phyloP scores from a whole-genome alignment of 208 protist genomes.

The Zelonia costaricensis region DNA sequence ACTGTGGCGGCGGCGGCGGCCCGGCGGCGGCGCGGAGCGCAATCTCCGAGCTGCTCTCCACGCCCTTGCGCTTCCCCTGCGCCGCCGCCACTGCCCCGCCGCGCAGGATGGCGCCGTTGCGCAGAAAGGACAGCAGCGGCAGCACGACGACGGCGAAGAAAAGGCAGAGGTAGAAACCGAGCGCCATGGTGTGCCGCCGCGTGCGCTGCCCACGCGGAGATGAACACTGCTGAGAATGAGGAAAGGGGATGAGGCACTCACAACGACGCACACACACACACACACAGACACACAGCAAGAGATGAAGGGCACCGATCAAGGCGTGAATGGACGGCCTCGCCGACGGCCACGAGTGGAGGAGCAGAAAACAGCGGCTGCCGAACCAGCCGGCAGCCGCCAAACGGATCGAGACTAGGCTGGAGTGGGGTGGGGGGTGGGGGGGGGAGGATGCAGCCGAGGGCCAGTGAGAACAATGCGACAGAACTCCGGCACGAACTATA shows the following conservation, averaged over 20 bases:
- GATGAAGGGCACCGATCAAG: too few relatives aligned
- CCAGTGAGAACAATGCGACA: too few relatives aligned
- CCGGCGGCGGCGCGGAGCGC: neutral
- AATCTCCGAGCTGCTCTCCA: neutral
- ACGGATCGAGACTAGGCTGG: too few relatives aligned
- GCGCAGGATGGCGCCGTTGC: constrained; percentile 24
- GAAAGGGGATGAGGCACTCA: neutral
- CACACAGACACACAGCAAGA: neutral
- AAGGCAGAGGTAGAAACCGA: constrained; percentile 8
- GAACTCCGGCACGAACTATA: too few relatives aligned
- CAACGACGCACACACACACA: neutral
- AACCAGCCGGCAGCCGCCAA: too few relatives aligned
- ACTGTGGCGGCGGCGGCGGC: neutral
- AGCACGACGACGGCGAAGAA: constrained; percentile 23
- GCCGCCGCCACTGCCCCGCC: constrained; percentile 16
- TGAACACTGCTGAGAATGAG: too few relatives aligned
- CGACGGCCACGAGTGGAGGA: too few relatives aligned
- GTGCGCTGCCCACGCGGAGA: too few relatives aligned
- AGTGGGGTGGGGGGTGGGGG: too few relatives aligned
- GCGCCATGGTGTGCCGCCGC: constrained; percentile 2
- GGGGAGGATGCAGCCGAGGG: too few relatives aligned
- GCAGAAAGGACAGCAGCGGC: constrained; percentile 36
- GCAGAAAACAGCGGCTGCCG: too few relatives aligned
- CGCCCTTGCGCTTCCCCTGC: constrained; percentile 4
- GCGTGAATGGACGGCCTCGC: too few relatives aligned